A percentile compares a stretch with the other conserved stretches of the same genome.
Evolutionary conservation across 495 filamentous ascomycete species (phyloP).

Genomic region (Glarea lozoyensis): DNA sequence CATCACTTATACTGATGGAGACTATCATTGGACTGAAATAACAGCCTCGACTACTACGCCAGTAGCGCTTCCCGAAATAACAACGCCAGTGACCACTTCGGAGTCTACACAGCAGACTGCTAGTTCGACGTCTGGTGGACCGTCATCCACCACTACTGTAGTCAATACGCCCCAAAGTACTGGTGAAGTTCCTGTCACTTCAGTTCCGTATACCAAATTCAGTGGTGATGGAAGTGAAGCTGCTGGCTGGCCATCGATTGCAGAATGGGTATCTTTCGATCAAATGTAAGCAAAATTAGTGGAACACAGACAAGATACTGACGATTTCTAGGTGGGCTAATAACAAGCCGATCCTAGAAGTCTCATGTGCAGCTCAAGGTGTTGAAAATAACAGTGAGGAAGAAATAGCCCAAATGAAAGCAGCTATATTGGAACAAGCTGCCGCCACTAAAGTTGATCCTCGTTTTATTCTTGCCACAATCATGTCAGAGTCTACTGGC

Average conservation of each 20-base stretch:
- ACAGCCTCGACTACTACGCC: no score
- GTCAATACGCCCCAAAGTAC: no score
- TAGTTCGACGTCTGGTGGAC: neutral
- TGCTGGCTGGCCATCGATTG: conserved; percentile 16
- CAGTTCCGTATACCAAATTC: conserved; percentile 1
- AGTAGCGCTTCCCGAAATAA: no score
- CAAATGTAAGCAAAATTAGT: conserved; percentile 10
- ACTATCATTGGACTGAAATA: no score
- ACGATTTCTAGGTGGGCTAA: neutral
- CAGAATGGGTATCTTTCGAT: conserved; percentile 15
- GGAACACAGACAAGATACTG: neutral
- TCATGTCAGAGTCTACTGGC: conserved; percentile 46
- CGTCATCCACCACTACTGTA: neutral
- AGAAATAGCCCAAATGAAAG: conserved; percentile 32
- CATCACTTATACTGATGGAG: no score
- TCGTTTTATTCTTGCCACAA: conserved; percentile 31
- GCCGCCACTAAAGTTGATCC: conserved; percentile 29
- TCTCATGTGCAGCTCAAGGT: conserved; percentile 17
- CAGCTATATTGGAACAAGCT: conserved; percentile 29
- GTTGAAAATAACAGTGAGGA: conserved; percentile 14
- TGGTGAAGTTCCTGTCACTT: no score
- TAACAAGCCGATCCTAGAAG: conserved; percentile 8
- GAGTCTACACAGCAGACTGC: neutral
- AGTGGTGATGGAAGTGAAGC: conserved; percentile 13
- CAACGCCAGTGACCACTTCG: no score